Conservation (phyloP, 2,329 filamentous ascomycete genomes). For the Bipolaris oryzae region DNA sequence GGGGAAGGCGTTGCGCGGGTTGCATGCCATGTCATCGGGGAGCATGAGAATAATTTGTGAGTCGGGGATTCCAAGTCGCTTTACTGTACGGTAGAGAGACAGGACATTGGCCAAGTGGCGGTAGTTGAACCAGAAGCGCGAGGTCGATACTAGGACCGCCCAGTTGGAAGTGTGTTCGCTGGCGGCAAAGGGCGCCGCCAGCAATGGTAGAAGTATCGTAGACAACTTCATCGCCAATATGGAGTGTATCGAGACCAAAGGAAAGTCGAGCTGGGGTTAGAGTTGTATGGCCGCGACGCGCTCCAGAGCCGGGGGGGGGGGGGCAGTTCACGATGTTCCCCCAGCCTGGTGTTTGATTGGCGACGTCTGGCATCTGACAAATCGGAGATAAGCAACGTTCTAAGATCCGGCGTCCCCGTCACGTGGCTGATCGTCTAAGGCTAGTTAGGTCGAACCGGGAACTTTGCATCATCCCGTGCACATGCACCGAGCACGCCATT, state of each 20-base stretch:
- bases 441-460: conserved; percentile 11
- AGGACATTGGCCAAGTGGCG: conserved; percentile 97
- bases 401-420: conserved; percentile 16
- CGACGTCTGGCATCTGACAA: conserved; percentile 32
- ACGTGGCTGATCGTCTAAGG: conserved; percentile 17
- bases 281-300: conserved; percentile 6
- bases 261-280: neutral
- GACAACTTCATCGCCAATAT: conserved; percentile 33
- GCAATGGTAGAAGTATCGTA: conserved; percentile 32
- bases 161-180: conserved; percentile 96
- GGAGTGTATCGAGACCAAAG: neutral
- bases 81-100: conserved; percentile 96
- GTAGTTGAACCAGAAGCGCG: conserved; percentile 99
- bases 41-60: conserved; percentile 99
- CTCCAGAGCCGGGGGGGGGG: neutral
- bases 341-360: conserved; percentile 22
- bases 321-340: conserved; percentile 19
- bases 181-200: conserved; percentile 51
- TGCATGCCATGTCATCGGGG: conserved; percentile 99
- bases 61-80: conserved; percentile 95
- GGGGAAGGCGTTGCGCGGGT: conserved; percentile 96
- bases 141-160: conserved; percentile 98
- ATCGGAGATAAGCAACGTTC: conserved; percentile 38
- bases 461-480: conserved; percentile 29
- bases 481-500: conserved; percentile 30